These are phyloP conservation scores for Eragrostis nindensis DNA, from an alignment of 176 grass and related monocot genomes.

Conservation along the genomic window DNA sequence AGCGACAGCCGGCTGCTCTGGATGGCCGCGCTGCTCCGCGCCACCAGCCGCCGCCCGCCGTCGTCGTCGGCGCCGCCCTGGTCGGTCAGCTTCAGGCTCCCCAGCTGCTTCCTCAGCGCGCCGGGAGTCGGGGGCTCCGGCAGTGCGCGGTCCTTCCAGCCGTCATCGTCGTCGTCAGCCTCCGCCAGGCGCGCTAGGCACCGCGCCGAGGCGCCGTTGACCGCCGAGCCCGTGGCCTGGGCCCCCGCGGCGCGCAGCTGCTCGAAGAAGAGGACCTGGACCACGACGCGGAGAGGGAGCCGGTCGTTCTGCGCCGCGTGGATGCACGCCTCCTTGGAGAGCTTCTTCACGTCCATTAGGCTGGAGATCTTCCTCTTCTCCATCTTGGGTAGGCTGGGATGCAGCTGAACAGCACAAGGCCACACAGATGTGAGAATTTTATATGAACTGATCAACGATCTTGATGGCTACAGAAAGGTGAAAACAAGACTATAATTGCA, in stretches of 20 bases:
- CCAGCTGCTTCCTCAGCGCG: slow-evolving; percentile 52
- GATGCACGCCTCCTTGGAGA: slow-evolving; percentile 67
- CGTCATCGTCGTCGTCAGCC: not conserved
- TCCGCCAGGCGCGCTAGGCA: slow-evolving; percentile 33
- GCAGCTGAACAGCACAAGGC: slow-evolving; percentile 47
- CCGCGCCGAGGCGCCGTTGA: slow-evolving; percentile 21
- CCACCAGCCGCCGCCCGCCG: slow-evolving; percentile 48
- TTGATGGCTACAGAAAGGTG: not conserved
- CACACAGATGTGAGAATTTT: not conserved
- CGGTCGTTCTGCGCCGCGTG: slow-evolving; percentile 84
- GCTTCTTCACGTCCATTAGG: slow-evolving; percentile 81
- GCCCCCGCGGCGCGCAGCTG: slow-evolving; percentile 51
- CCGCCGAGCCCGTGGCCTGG: not conserved
- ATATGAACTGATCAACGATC: not conserved
- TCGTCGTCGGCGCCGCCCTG: not conserved
- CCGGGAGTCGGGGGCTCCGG: slow-evolving; percentile 25
- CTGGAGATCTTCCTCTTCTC: slow-evolving; percentile 65
- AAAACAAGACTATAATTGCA: not conserved
- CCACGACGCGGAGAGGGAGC: slow-evolving; percentile 65
- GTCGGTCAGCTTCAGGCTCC: slow-evolving; percentile 54
- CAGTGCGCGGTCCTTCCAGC: slow-evolving; percentile 41
- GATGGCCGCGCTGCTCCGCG: slow-evolving; percentile 42
- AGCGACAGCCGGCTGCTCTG: slow-evolving; percentile 56
- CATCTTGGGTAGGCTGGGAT: slow-evolving; percentile 53
- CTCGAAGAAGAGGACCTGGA: slow-evolving; percentile 86